Conservation (phyloP, 1,284 basidiomycete species). For the Sphagnurus paluster region DNA sequence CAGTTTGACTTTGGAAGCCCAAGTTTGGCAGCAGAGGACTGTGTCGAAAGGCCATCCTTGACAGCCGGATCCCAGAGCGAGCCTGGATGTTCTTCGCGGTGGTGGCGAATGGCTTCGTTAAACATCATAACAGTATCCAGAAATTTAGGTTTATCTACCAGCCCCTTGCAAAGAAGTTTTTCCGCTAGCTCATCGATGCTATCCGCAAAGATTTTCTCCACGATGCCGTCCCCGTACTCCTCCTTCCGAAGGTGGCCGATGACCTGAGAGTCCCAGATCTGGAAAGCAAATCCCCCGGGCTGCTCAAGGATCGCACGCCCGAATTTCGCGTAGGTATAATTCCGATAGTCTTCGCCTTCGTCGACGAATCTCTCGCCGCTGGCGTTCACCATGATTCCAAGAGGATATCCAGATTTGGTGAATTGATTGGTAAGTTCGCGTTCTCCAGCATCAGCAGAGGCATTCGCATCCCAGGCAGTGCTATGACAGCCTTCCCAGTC, state of each 20-base stretch:
- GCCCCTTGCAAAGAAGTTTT: slow-evolving; percentile 44
- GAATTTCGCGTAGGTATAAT: slow-evolving; percentile 71
- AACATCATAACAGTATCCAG: slow-evolving; percentile 47
- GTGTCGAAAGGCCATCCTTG: slow-evolving; percentile 60
- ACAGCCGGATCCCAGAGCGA: slow-evolving; percentile 57
- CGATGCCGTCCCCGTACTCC: slow-evolving; percentile 63
- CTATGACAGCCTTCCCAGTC: slow-evolving; percentile 69
- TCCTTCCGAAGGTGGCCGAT: slow-evolving; percentile 49
- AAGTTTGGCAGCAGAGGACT: slow-evolving; percentile 33
- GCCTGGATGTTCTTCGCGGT: slow-evolving; percentile 35
- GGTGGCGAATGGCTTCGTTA: slow-evolving; percentile 47
- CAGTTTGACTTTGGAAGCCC: slow-evolving; percentile 52
- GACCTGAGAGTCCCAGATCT: slow-evolving; percentile 57
- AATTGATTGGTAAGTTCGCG: slow-evolving; percentile 64
- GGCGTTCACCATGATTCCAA: slow-evolving; percentile 66
- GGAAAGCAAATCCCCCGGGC: slow-evolving; percentile 59
- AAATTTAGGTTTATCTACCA: slow-evolving; percentile 43
- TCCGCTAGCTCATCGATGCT: slow-evolving; percentile 52
- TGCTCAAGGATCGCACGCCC: slow-evolving; percentile 59
- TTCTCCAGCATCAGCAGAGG: slow-evolving; percentile 48
- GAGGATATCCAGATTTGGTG: slow-evolving; percentile 71
- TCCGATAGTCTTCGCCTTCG: slow-evolving; percentile 69
- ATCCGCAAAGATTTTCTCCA: slow-evolving; percentile 50
- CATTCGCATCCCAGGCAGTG: slow-evolving; percentile 71
- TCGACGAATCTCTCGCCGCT: slow-evolving; percentile 62